Evolutionary conservation across 192 early-diverging fungal genomes (phyloP), one percentile per base, ranked within the genome.

Genomic region (Allomyces arbusculus): DNA sequence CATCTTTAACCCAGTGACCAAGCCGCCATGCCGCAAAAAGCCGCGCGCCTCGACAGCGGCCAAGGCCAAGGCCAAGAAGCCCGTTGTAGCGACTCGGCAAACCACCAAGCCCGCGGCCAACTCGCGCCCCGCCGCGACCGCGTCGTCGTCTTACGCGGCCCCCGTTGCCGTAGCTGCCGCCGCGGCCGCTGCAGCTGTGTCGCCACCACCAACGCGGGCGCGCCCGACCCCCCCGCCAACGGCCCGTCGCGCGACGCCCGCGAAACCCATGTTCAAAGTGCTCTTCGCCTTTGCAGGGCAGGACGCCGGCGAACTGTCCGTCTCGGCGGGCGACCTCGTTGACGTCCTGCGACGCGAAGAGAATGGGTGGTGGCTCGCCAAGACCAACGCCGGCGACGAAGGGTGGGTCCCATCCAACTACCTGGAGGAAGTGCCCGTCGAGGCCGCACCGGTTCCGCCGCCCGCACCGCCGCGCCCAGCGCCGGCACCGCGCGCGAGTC

Each of bases 321-420:
- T 88, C 73, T 80, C 79, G 44, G 77, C 76, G 65, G 86, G 78
- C 45, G 81, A 84, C 70, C 40, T 85, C 3, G 78, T 88, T 74
- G 84, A 88, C 63, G 82, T 90, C 65, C 24, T 84, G 16, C 79
- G 86, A 64, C 82, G 87, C 63, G 78, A 82, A 66, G 66, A 76
- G 25, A 84, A 74, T 69, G 83, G 80, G 24, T 80, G 81, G 78
- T 83, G 79, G 78, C 63, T 79, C 45, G 79, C 78, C 24, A 73
- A 76, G 61, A 79, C 79, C 63, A n/a, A 14, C 16, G 83, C 81
- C 40, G 77, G 76, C 22, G 74, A 66, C 44, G 83, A 87, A 75
- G 85, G 85, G 24, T 89, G 86, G 87, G 79, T 89, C 16, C 87
- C 87, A n/a, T 86, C 84, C 66, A 87, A 89, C 71, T 89, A 89